phyloP scores from a whole-genome alignment of 23 red algal species.

The Gracilaria domingensis region DNA sequence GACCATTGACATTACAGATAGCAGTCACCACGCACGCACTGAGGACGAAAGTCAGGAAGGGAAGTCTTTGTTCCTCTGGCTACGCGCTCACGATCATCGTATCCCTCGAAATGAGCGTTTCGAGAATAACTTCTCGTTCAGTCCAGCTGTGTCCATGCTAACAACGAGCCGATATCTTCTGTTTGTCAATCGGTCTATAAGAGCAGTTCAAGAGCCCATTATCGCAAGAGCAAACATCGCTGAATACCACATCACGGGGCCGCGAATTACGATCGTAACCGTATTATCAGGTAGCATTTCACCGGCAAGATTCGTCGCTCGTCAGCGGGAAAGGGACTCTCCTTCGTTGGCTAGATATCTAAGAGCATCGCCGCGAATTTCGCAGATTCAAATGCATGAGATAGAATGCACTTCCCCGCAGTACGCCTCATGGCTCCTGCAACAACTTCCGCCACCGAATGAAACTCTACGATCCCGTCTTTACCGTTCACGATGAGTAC shows the following conservation, averaged over 20 bases:
- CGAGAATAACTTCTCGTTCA: constrained; percentile 10
- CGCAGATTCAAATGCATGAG: constrained; percentile 42
- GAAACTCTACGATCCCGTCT: constrained; percentile 22
- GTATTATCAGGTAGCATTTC: constrained; percentile 15
- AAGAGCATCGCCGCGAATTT: constrained; percentile 17
- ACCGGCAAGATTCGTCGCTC: constrained; percentile 12
- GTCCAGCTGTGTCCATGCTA: constrained; percentile 8
- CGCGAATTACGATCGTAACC: constrained; percentile 25
- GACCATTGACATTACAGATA: constrained; percentile 24
- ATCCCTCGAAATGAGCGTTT: constrained; percentile 33
- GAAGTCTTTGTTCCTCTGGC: constrained; percentile 25
- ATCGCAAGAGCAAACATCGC: constrained; percentile 19
- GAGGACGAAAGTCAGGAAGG: not conserved
- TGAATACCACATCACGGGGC: constrained; percentile 6
- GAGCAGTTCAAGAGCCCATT: constrained; percentile 16
- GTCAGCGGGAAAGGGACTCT: constrained; percentile 15
- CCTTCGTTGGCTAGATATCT: constrained; percentile 26
- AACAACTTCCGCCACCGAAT: constrained; percentile 14
- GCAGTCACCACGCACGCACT: not conserved
- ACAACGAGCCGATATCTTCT: constrained; percentile 14
- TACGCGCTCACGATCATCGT: constrained; percentile 12
- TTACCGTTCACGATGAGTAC: constrained; percentile 3
- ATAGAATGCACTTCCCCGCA: constrained; percentile 21
- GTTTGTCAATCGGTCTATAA: constrained; percentile 18
- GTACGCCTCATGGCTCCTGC: constrained; percentile 22